Percentiles rank a stretch among this genome's conserved stretches.
These are phyloP conservation scores for Xylaria sp. DNA, from an alignment of 2,329 filamentous ascomycete genomes.

Conservation along the genomic window DNA sequence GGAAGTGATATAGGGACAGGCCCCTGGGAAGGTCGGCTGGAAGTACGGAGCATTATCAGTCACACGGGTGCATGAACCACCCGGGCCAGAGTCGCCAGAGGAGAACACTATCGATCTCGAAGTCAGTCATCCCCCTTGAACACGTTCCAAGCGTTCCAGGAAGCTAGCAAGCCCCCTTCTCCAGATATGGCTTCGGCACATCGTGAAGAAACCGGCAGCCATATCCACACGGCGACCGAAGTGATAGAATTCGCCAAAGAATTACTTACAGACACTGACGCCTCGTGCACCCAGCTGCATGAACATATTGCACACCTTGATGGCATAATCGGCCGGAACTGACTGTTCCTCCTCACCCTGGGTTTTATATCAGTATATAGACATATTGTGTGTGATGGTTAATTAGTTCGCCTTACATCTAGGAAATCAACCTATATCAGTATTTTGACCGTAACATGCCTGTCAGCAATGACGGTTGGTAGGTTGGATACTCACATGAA, in stretches of 20 bases:
- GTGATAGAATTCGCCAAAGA: background rate
- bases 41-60: slow-evolving; percentile 54
- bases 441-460: too few relatives aligned
- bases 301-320: slow-evolving; percentile 70
- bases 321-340: slow-evolving; percentile 68
- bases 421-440: too few relatives aligned
- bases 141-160: background rate
- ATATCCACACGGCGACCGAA: too few relatives aligned
- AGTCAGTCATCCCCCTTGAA: slow-evolving; percentile 9
- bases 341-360: slow-evolving; percentile 73
- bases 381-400: too few relatives aligned
- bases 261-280: slow-evolving; percentile 59
- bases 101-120: slow-evolving; percentile 58
- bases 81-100: slow-evolving; percentile 68
- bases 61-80: slow-evolving; percentile 71
- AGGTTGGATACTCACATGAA: slow-evolving; percentile 54
- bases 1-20: slow-evolving; percentile 66
- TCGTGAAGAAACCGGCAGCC: background rate
- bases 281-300: slow-evolving; percentile 73
- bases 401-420: too few relatives aligned
- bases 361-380: too few relatives aligned
- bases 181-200: background rate
- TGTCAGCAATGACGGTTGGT: too few relatives aligned
- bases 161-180: background rate
- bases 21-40: slow-evolving; percentile 55